Evolutionary conservation across 371 early-diverging fungal species (phyloP).

Genomic region (Phascolomyces articulosus): DNA sequence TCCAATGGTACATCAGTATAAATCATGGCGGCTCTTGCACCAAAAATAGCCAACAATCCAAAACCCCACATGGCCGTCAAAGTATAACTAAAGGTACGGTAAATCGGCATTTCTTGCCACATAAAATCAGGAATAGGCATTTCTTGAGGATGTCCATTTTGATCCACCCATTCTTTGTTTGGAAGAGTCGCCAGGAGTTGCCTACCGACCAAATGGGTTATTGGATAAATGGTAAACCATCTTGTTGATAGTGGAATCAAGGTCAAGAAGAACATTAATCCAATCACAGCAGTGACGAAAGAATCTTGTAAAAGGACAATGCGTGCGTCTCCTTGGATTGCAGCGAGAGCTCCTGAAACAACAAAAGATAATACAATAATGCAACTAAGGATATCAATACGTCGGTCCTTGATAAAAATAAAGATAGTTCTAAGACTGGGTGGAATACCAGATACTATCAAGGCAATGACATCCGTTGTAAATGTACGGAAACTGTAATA

Average conservation of each 20-base stretch:
- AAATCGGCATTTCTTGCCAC: slow-evolving; percentile 18
- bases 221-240: slow-evolving; percentile 33
- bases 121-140: slow-evolving; percentile 25
- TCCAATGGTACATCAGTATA: background rate
- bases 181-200: slow-evolving; percentile 30
- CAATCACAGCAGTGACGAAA: slow-evolving; percentile 35
- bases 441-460: slow-evolving; percentile 56
- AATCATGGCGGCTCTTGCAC: background rate
- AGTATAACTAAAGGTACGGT: slow-evolving; percentile 1
- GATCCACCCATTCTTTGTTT: slow-evolving; percentile 25
- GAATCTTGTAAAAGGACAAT: slow-evolving; percentile 47
- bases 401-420: slow-evolving; percentile 22
- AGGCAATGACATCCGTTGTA: slow-evolving; percentile 32
- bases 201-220: slow-evolving; percentile 34
- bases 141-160: slow-evolving; percentile 20
- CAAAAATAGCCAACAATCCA: background rate
- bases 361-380: slow-evolving; percentile 45
- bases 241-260: slow-evolving; percentile 43
- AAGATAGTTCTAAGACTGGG: slow-evolving; percentile 37
- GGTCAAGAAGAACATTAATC: slow-evolving; percentile 40
- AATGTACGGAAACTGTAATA: slow-evolving; percentile 39
- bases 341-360: slow-evolving; percentile 42
- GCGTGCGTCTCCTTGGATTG: slow-evolving; percentile 42
- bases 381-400: slow-evolving; percentile 45
- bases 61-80: background rate